Evolutionary conservation across 768 basidiomycete genomes (phyloP).

Genomic region (Pulveroboletus sp.): DNA sequence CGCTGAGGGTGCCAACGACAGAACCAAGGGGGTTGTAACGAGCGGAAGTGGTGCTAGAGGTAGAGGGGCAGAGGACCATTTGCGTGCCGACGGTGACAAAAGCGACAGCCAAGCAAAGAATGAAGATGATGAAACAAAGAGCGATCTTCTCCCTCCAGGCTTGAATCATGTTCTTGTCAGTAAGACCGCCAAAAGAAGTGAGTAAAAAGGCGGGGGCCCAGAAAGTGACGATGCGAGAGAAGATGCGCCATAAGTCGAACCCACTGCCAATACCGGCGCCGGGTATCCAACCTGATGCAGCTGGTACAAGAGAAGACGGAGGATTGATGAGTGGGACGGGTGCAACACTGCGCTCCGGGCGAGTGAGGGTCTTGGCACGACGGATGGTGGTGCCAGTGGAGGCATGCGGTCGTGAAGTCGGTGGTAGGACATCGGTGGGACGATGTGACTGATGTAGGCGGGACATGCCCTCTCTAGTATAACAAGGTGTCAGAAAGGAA

Average conservation of each 20-base stretch:
- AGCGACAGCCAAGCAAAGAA: slow-evolving; percentile 76
- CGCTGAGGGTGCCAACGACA: slow-evolving; percentile 58
- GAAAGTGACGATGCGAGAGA: slow-evolving; percentile 75
- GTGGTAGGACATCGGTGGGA: slow-evolving; percentile 45
- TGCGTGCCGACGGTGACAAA: slow-evolving; percentile 95
- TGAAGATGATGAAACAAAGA: slow-evolving; percentile 78
- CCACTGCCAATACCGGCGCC: slow-evolving; percentile 25
- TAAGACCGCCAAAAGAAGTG: slow-evolving; percentile 69
- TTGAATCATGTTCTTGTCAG: slow-evolving; percentile 70
- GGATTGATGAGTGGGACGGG: slow-evolving; percentile 94
- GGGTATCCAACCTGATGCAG: slow-evolving; percentile 35
- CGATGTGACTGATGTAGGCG: slow-evolving; percentile 8
- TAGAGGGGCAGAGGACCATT: slow-evolving; percentile 80
- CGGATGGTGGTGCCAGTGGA: slow-evolving; percentile 59
- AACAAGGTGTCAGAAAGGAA: not conserved
- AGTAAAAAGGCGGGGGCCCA: slow-evolving; percentile 87
- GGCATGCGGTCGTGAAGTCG: slow-evolving; percentile 40
- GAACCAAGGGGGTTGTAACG: slow-evolving; percentile 54
- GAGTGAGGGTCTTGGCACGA: slow-evolving; percentile 92
- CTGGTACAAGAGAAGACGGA: slow-evolving; percentile 40
- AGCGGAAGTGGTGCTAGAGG: slow-evolving; percentile 37
- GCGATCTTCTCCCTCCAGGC: slow-evolving; percentile 99
- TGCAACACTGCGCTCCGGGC: slow-evolving; percentile 92
- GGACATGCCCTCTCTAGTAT: slow-evolving; percentile 13
- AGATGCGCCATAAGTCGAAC: slow-evolving; percentile 73